Evolutionary conservation across 2,329 filamentous ascomycete species (phyloP), one percentile per base, ranked within the genome.

Genomic region (Alternaria atra): DNA sequence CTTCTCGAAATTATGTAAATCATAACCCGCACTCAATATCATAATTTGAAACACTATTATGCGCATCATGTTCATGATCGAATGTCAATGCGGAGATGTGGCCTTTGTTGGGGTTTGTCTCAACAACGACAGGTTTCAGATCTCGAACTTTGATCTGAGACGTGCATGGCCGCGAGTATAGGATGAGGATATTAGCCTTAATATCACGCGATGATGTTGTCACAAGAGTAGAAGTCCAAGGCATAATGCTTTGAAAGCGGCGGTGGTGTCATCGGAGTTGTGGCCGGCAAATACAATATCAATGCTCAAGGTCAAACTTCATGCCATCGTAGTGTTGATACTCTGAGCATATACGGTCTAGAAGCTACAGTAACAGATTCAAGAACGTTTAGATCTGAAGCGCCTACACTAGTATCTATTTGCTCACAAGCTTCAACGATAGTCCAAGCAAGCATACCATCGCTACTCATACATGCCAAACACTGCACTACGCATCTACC

Each of bases 51-150:
- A 59, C 44, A 46, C 35, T 40, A 43, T 48, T 15, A 55, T 59
- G 32, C 25, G 39, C 32, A 52, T 40, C 23, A 20, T 40, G 35
- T 52, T 39, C 50, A 37, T 34, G 50, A 23, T 23, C 25, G 34
- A n/a, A 12, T 39, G 50, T 40, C 29, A 30, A 32, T 30, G 23
- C 48, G 20, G 57, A 52, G 17, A 40, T 39, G 29, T 60, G 32
- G 30, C 46, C 15, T 50, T 7, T 35, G 20, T 25, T 20, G 39
- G 39, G 39, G 25, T 7, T 42, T 42, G 57, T 60, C 52, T 60
- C 57, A 60, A 39, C 12, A 10, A 37, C 34, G 32, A 15, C 46
- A 32, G 44, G 57, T 56, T 60, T 60, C 57, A 56, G 52, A 56
- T 60, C 37, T 46, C 43, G 52, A 50, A 46, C 30, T 56, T 27